Percentiles rank a stretch among this genome's conserved stretches.
Evolutionary conservation across 768 basidiomycete species (phyloP).

Genomic region (Scleroderma bovista): DNA sequence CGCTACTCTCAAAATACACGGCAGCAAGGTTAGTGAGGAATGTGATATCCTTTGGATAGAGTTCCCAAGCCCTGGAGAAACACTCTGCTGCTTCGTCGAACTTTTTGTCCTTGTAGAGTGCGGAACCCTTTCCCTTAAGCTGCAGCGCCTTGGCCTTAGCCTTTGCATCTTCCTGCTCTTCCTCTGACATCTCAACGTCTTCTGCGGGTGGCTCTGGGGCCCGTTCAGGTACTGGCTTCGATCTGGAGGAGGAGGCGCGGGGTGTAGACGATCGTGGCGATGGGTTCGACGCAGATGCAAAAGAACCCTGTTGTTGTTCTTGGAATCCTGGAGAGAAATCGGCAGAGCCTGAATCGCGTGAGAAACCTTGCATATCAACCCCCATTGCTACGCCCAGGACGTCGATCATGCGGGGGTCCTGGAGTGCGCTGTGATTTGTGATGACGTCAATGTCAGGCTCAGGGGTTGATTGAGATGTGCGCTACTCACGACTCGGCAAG

Average conservation of each 20-base stretch:
- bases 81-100: conserved; percentile 71
- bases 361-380: conserved; percentile 84
- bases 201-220: conserved; percentile 28
- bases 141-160: conserved; percentile 75
- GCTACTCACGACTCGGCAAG: conserved; percentile 51
- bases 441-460: background rate
- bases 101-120: conserved; percentile 81
- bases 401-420: conserved; percentile 91
- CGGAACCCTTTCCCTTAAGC: conserved; percentile 72
- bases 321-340: conserved; percentile 63
- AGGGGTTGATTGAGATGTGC: conserved; percentile 2
- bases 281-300: background rate
- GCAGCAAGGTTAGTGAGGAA: conserved; percentile 90
- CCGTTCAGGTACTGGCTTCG: conserved; percentile 31
- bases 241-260: conserved; percentile 25
- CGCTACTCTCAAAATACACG: conserved; percentile 88
- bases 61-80: conserved; percentile 88
- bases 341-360: conserved; percentile 78
- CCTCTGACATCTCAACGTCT: conserved; percentile 63
- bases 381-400: conserved; percentile 92
- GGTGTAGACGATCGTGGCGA: conserved; percentile 16
- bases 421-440: conserved; percentile 40
- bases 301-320: conserved; percentile 7
- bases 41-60: conserved; percentile 89
- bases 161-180: conserved; percentile 63